Base-by-base conservation (phyloP, 805 yeast genomes). In the Yamadazyma ubonensis region DNA sequence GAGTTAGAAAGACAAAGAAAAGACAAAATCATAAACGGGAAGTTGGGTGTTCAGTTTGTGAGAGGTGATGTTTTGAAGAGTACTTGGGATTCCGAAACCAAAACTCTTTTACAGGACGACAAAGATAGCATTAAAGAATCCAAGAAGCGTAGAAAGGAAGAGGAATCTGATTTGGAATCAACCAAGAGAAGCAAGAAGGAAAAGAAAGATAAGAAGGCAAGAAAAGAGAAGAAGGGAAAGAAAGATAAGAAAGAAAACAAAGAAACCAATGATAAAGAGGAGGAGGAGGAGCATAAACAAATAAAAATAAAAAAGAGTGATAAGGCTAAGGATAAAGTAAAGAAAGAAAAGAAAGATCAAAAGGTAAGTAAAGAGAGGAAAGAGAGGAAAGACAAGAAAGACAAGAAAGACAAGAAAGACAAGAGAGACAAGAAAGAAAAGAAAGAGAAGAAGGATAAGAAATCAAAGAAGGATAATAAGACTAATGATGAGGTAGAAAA, bases 41-140 rank as follows among this genome's bases (percentile, higher is more conserved):
- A 79, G 51, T 83, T 90, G 84, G 96, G 96, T 5, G 81, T 91
- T 59, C 78, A 79, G 45, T 91, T 91, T 61, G 84, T 91, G 6
- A 80, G 74, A 54, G 97, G 96, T 4, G 96, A 86, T 33, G 82
- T 83, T 1, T 65, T 91, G 44, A 73, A 76, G 38, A 86, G 96
- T 50, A 86, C 96, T 0, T 83, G 95, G 86, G 90, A 88, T 56
- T 63, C 73, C 1, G 79, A 81, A n/a, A 29, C 52, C 15, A 64
- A 66, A 45, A 42, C 43, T 36, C 41, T 61, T 36, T 50, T 35
- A 36, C 29, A 43, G 8, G 41, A 47, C 17, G 43, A 38, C 15
- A 8, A 22, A 14, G 18, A 7, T 4, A 16, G 4, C 6, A 4
- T 6, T 8, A 21, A 15, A 3, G 18, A 15, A 10, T 20, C 26